These are phyloP conservation scores for Prunus dulcis DNA, from an alignment of 306 rosid genomes.

Conservation along the genomic window DNA sequence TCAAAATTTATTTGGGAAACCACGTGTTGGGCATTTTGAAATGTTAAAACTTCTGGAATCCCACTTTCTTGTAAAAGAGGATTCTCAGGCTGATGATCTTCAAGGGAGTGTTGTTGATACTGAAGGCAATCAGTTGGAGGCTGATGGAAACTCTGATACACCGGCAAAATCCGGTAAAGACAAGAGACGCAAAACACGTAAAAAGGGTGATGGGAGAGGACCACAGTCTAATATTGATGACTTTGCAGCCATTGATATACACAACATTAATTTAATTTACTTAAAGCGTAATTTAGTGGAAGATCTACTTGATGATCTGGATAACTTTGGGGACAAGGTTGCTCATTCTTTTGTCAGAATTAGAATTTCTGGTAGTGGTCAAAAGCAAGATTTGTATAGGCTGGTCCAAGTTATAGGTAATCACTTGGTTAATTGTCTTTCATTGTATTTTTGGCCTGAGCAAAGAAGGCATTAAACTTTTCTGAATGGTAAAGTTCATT, in stretches of 20 bases:
- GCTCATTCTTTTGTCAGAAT: conserved; percentile 93
- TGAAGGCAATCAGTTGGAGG: conserved; percentile 77
- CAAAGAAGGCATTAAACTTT: conserved; percentile 13
- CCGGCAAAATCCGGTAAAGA: conserved; percentile 59
- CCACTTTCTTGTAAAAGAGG: conserved; percentile 86
- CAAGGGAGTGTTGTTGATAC: conserved; percentile 92
- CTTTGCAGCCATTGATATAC: conserved; percentile 91
- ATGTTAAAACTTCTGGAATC: conserved; percentile 98
- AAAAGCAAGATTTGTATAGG: conserved; percentile 98
- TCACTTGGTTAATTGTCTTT: conserved; percentile 24
- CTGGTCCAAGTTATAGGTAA: conserved; percentile 98
- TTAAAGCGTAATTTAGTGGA: conserved; percentile 90
- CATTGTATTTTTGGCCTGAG: conserved; percentile 9
- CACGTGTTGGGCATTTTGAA: conserved; percentile 99
- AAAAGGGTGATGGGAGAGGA: conserved; percentile 74
- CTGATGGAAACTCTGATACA: conserved; percentile 62
- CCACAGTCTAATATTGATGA: conserved; percentile 82
- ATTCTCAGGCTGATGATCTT: conserved; percentile 66
- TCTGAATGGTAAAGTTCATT: conserved; percentile 7
- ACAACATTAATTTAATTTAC: conserved; percentile 87
- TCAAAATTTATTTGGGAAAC: conserved; percentile 90
- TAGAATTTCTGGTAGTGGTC: conserved; percentile 94
- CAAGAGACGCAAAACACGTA: conserved; percentile 71
- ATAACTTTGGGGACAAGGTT: conserved; percentile 67
- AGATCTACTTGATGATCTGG: conserved; percentile 78